A percentile compares a stretch with the other conserved stretches of the same genome.
Conservation (phyloP, 805 yeast genomes). For the Sporopachydermia quercuum region DNA sequence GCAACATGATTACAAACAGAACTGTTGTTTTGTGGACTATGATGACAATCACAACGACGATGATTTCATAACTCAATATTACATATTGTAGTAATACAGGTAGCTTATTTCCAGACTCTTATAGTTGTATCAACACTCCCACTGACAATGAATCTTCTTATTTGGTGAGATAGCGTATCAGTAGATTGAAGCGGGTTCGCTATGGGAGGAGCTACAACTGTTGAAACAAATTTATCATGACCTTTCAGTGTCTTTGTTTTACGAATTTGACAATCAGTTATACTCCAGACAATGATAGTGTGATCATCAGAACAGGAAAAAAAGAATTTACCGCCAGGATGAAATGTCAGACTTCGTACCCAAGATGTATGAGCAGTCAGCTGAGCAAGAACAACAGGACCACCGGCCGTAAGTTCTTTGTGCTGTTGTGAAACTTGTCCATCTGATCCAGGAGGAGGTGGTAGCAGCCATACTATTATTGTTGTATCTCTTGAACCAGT, state of each 20-base stretch:
- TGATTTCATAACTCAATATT: constrained; percentile 6
- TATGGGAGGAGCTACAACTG: constrained; percentile 53
- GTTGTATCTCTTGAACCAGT: constrained; percentile 71
- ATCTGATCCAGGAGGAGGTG: constrained; percentile 33
- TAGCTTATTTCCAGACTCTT: constrained; percentile 33
- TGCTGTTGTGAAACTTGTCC: constrained; percentile 20
- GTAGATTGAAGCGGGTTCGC: constrained; percentile 37
- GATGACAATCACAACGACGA: background rate
- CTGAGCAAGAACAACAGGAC: constrained; percentile 42
- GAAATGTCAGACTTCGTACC: constrained; percentile 58
- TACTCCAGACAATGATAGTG: constrained; percentile 66
- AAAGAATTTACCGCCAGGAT: constrained; percentile 61
- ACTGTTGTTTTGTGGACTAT: background rate
- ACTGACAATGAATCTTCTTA: constrained; percentile 50
- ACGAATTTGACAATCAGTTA: constrained; percentile 23
- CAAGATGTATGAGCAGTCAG: constrained; percentile 73
- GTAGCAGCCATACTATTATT: constrained; percentile 65
- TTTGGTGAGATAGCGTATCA: constrained; percentile 12
- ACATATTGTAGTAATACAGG: background rate
- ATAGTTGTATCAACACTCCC: constrained; percentile 48
- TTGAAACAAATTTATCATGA: constrained; percentile 29
- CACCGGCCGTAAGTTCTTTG: constrained; percentile 42
- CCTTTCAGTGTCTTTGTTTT: constrained; percentile 6
- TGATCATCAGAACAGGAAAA: constrained; percentile 72
- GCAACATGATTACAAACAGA: too few species aligned